Evolutionary conservation across 148 eudicot species (phyloP), one percentile per base, ranked within the genome.

Genomic region (Chenopodium suecicum): DNA sequence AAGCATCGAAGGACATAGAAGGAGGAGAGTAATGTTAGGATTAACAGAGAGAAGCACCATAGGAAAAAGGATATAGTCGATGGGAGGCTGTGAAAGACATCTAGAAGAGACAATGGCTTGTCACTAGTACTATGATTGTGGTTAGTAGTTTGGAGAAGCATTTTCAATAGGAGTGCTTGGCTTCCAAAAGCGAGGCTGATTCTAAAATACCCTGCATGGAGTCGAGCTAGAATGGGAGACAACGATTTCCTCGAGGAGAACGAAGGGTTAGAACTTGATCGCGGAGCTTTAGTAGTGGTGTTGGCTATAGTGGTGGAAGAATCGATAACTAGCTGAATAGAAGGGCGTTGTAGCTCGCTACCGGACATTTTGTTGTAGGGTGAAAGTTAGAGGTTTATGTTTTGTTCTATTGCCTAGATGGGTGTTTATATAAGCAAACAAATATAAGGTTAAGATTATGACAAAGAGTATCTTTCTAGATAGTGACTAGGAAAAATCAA

Each of bases 131-230:
- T 31, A 29, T 58, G 46, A 20, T 82, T 47, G 8, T 46, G 75
- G 9, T 70, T 52, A 4, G 80, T 60, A 48, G 50, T 72, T 83
- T 89, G 86, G 78, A 78, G 79, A 9, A 91, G 86, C 67, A 73
- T 79, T 68, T 86, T 91, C 90, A 89, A 87, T 70, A 91, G 78
- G 62, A 88, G 83, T 0, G 88, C 89, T 83, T 91, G 94, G 34
- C 76, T 82, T 68, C 90, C 88, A 37, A 88, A 47, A 66, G 94
- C 87, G 22, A 91, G 83, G 80, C 88, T 83, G 31, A 89, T 87
- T 77, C 90, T 84, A 82, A 91, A 91, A 58, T 89, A 89, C 6
- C 94, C 94, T 52, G 94, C 91, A 84, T 91, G 88, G 32, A 91
- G 79, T 34, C 83, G 76, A 12, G 86, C 80, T 73, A 91, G 63